These are phyloP conservation scores for Annona squamosa DNA, from an alignment of 164 flowering plant species.

Conservation along the genomic window DNA sequence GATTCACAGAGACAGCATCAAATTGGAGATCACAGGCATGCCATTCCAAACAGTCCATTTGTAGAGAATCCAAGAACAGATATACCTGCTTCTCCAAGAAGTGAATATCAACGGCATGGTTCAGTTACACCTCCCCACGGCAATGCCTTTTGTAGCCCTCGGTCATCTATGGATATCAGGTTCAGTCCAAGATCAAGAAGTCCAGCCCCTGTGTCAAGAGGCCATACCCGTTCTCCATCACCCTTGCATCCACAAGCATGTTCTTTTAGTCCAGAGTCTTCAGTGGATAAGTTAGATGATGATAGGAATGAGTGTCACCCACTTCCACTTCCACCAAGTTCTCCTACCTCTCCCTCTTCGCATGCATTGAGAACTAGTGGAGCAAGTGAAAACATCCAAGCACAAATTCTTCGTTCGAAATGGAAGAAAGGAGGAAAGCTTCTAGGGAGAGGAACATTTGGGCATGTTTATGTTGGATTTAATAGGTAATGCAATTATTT, in stretches of 20 bases:
- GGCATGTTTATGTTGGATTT: constrained; percentile 92
- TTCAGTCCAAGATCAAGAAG: constrained; percentile 43
- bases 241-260: constrained; percentile 49
- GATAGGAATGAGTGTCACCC: constrained; percentile 56
- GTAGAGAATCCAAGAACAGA: constrained; percentile 1
- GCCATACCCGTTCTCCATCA: constrained; percentile 43
- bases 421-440: constrained; percentile 96
- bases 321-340: constrained; percentile 91
- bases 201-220: constrained; percentile 52
- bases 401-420: constrained; percentile 30
- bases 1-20: constrained; percentile 10
- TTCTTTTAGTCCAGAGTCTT: constrained; percentile 46
- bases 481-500: constrained; percentile 47
- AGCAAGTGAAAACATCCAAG: constrained; percentile 25
- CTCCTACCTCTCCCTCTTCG: constrained; percentile 40
- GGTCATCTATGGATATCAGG: constrained; percentile 28
- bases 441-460: constrained; percentile 94
- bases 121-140: constrained; percentile 25
- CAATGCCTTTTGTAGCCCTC: constrained; percentile 5
- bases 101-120: constrained; percentile 6
- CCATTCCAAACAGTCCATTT: background rate
- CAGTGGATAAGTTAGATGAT: constrained; percentile 49
- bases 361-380: constrained; percentile 31
- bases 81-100: constrained; percentile 13
- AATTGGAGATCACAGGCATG: constrained; percentile 5